These are phyloP conservation scores for Salvia rosmarinus DNA, from an alignment of 257 asterid genomes.

Conservation along the genomic window DNA sequence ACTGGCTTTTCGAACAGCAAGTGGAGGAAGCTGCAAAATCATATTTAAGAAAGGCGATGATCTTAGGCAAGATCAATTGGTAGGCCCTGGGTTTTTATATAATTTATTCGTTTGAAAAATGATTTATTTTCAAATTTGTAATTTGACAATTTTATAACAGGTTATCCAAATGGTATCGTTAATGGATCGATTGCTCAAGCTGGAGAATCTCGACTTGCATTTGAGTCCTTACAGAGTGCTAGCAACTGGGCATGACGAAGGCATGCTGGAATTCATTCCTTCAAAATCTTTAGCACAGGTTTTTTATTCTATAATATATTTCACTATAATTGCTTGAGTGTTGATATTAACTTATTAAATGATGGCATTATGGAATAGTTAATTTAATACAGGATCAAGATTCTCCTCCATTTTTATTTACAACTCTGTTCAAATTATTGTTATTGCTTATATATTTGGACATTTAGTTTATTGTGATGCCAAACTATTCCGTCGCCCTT, in stretches of 20 bases:
- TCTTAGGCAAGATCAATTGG: slow-evolving; percentile 99
- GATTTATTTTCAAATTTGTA: slow-evolving; percentile 17
- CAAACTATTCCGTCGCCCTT: slow-evolving; percentile 27
- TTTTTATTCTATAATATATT: slow-evolving; percentile 6
- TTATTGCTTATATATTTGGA: not conserved
- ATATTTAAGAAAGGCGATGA: slow-evolving; percentile 98
- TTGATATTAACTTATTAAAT: not conserved
- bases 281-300: slow-evolving; percentile 98
- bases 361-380: not conserved
- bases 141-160: slow-evolving; percentile 43
- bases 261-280: slow-evolving; percentile 97
- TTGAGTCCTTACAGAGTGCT: slow-evolving; percentile 93
- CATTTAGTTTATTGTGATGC: slow-evolving; percentile 5
- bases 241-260: slow-evolving; percentile 98
- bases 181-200: slow-evolving; percentile 94
- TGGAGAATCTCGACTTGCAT: slow-evolving; percentile 97
- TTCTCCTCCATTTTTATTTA: not conserved
- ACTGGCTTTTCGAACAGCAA: slow-evolving; percentile 85
- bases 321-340: not conserved
- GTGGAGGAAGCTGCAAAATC: slow-evolving; percentile 88
- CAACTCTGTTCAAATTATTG: not conserved
- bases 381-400: not conserved
- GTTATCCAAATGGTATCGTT: slow-evolving; percentile 97
- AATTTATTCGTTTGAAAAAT: not conserved
- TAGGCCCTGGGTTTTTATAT: slow-evolving; percentile 37